phyloP scores from a whole-genome alignment of 1,139 yeast genomes.

The Protomyces inouyei region DNA sequence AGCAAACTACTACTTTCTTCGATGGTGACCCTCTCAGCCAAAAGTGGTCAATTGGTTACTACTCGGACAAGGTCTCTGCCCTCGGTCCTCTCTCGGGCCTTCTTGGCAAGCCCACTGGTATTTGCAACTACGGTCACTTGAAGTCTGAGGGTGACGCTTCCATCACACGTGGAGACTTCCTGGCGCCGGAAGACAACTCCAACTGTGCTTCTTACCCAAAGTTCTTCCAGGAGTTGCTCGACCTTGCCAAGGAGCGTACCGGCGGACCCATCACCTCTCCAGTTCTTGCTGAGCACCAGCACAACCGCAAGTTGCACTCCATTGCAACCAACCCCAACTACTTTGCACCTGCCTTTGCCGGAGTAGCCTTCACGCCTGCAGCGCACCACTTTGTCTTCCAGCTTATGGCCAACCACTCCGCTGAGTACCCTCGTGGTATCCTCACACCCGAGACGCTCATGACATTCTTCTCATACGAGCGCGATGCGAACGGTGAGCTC shows the following conservation, averaged over 20 bases:
- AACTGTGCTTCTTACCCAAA: neutral
- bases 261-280: conserved; percentile 4
- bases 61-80: neutral
- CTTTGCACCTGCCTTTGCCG: conserved; percentile 4
- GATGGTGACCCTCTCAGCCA: neutral
- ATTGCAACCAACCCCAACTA: conserved; percentile 4
- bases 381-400: conserved; percentile 2
- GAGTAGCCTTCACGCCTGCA: conserved; percentile 5
- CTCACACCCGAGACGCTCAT: conserved; percentile 2
- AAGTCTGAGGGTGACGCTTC: conserved; percentile 2
- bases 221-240: conserved; percentile 4
- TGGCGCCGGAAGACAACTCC: conserved; percentile 1
- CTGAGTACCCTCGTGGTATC: conserved; percentile 1
- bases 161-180: conserved; percentile 1
- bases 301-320: conserved; percentile 2
- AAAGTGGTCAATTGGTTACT: neutral
- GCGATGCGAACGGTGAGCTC: neutral
- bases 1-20: conserved; percentile 2
- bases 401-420: conserved; percentile 5
- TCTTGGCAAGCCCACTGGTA: neutral
- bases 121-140: neutral
- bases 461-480: neutral
- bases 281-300: conserved; percentile 7
- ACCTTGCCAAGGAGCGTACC: conserved; percentile 1
- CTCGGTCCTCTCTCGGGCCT: neutral